These are phyloP conservation scores for Marasmius oreades DNA, from an alignment of 1,284 basidiomycete genomes.

Conservation along the genomic window DNA sequence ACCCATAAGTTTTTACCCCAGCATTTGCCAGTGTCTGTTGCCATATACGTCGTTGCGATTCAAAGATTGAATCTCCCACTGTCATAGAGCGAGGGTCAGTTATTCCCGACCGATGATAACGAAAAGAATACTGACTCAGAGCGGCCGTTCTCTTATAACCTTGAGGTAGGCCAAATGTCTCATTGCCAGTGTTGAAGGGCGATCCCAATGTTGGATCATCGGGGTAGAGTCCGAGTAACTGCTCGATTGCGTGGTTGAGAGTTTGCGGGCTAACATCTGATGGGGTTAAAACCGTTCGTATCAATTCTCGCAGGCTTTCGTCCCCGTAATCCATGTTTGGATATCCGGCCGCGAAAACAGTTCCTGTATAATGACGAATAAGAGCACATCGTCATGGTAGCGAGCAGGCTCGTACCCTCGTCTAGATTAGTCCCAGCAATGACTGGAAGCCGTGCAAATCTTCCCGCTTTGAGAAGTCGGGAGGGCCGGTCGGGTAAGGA, in stretches of 20 bases:
- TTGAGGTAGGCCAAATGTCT: constrained; percentile 18
- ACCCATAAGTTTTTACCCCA: constrained; percentile 42
- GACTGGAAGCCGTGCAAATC: constrained; percentile 4
- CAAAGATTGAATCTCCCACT: constrained; percentile 42
- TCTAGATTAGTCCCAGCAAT: constrained; percentile 13
- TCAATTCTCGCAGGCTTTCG: not conserved
- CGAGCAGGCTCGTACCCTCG: constrained; percentile 4
- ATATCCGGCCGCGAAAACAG: constrained; percentile 3
- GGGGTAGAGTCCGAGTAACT: constrained; percentile 17
- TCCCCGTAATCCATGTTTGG: constrained; percentile 10
- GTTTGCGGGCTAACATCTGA: not conserved
- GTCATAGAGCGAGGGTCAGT: not conserved
- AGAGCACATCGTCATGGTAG: not conserved
- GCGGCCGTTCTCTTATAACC: constrained; percentile 43
- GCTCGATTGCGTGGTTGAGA: not conserved
- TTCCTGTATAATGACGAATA: not conserved
- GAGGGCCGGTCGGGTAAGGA: constrained; percentile 13
- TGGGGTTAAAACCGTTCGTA: constrained; percentile 4
- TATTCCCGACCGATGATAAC: not conserved
- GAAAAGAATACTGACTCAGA: constrained; percentile 25
- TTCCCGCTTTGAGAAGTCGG: constrained; percentile 7
- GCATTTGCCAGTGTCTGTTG: constrained; percentile 32
- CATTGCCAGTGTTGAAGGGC: constrained; percentile 22
- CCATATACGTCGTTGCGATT: constrained; percentile 39
- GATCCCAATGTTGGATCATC: constrained; percentile 20